Conservation (phyloP, 2,329 filamentous ascomycete species). For the Clonostachys sp. region DNA sequence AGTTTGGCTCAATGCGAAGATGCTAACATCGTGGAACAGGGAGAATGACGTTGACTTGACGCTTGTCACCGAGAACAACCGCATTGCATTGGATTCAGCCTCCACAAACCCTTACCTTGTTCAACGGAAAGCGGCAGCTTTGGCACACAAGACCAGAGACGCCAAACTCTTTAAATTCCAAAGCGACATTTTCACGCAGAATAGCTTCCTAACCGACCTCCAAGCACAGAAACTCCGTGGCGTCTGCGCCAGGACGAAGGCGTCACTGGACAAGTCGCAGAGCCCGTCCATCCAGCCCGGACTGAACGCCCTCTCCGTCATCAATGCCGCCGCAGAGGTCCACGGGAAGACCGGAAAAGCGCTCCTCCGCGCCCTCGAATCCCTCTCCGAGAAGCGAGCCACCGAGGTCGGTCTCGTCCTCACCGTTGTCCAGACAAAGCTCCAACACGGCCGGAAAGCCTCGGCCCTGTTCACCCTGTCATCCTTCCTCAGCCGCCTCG, state of each 20-base stretch:
- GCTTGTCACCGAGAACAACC: conserved; percentile 64
- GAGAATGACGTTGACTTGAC: conserved; percentile 56
- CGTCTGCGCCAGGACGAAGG: conserved; percentile 43
- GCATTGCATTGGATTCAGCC: conserved; percentile 31
- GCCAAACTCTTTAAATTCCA: conserved; percentile 74
- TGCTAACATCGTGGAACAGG: conserved; percentile 16
- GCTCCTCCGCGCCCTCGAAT: conserved; percentile 65
- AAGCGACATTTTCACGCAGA: conserved; percentile 46
- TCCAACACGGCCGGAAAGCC: conserved; percentile 64
- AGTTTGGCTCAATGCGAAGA: not conserved
- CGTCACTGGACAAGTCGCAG: conserved; percentile 22
- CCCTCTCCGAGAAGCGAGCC: conserved; percentile 68
- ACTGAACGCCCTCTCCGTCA: conserved; percentile 36
- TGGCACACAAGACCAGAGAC: conserved; percentile 44
- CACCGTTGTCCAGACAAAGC: conserved; percentile 77
- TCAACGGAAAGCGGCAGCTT: conserved; percentile 55
- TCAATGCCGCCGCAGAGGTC: conserved; percentile 69
- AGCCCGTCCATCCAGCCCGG: conserved; percentile 22
- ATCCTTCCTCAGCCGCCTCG: conserved; percentile 67
- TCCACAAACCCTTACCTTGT: conserved; percentile 62
- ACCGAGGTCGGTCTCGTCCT: conserved; percentile 77
- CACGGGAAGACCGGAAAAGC: conserved; percentile 59
- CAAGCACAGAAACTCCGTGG: conserved; percentile 65
- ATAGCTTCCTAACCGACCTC: conserved; percentile 61
- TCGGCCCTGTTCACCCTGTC: conserved; percentile 75